Base-by-base conservation (phyloP, 2,329 filamentous ascomycete genomes). In the Verticillium albo-atrum region DNA sequence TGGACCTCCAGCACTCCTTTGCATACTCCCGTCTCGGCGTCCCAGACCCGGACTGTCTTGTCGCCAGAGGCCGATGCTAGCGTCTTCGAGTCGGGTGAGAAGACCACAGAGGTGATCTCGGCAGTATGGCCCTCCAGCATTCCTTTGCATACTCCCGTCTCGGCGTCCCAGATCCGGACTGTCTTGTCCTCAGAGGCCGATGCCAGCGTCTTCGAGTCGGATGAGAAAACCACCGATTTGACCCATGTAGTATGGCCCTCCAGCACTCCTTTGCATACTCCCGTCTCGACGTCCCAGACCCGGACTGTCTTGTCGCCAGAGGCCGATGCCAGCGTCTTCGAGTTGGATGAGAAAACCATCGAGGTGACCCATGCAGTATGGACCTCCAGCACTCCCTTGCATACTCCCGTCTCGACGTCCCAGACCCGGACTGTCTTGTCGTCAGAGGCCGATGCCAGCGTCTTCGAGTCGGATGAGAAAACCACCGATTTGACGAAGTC, bases 21-120 rank as follows among this genome's bases (percentile, higher is more conserved):
- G 50, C 50, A 53, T 27, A 23, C 50, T 17, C 50, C 50, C 50
- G 50, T 53, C 50, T 5, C 25, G 14, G 17, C 50, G 50, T 57
- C 42, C 55, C 55, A 57, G 42, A 52, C n/a, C 55, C 51, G 26
- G 17, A 28, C 5, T 37, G 50, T 17, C 15, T 28, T 15, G 54
- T 50, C 50, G 58, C 32, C 47, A 32, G 30, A 32, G 30, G 30
- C 30, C 14, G 30, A 32, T 32, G 30, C 30, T 32, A 32, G 30
- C 30, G 58, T 61, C 30, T 54, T 59, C 6, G 64, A 64, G 54
- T 67, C 61, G 32, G 56, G 61, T 6, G 67, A 63, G 55, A 69
- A 68, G 6, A 54, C 57, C n/a, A 70, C 32, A 15, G 60, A 57
- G 7, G 6, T 50, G 17, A 67, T 58, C 1, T 3, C 20, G 6